Percentiles rank a stretch among this genome's conserved stretches.
These are phyloP conservation scores for Exserohilum turcica DNA, from an alignment of 2,329 filamentous ascomycete genomes.

Conservation along the genomic window DNA sequence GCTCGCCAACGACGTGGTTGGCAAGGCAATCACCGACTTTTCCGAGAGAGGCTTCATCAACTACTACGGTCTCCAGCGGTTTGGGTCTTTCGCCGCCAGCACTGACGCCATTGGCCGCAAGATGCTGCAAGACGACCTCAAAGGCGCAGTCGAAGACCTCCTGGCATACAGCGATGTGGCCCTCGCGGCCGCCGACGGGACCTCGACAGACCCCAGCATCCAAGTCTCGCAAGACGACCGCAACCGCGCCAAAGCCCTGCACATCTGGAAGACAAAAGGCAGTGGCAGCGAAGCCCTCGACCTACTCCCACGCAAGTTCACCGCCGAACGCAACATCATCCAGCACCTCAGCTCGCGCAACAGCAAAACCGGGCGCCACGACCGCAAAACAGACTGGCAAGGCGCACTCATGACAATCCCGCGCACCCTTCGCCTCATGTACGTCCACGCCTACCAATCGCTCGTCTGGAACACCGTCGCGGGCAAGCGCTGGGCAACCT, in stretches of 20 bases:
- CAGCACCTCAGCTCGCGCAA: conserved; percentile 67
- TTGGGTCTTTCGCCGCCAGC: conserved; percentile 83
- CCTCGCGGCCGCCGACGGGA: conserved; percentile 59
- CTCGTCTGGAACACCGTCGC: conserved; percentile 90
- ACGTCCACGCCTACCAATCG: conserved; percentile 95
- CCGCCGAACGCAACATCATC: conserved; percentile 78
- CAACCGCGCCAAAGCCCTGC: conserved; percentile 76
- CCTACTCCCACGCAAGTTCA: conserved; percentile 77
- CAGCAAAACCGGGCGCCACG: conserved; percentile 52
- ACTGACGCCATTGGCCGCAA: conserved; percentile 85
- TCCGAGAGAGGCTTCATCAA: conserved; percentile 85
- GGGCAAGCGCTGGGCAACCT: conserved; percentile 77
- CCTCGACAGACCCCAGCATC: conserved; percentile 44
- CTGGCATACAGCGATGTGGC: conserved; percentile 72
- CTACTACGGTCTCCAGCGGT: conserved; percentile 97
- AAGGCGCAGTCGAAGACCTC: conserved; percentile 78
- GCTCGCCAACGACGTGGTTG: conserved; percentile 58
- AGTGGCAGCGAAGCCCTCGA: conserved; percentile 65
- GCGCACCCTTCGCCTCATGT: conserved; percentile 85
- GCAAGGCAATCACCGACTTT: conserved; percentile 69
- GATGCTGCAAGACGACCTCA: conserved; percentile 80
- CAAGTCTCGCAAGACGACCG: conserved; percentile 75
- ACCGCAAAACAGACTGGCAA: conserved; percentile 70
- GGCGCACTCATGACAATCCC: conserved; percentile 82
- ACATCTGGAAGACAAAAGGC: conserved; percentile 69